phyloP scores from a whole-genome alignment of 2,329 filamentous ascomycete genomes.

The Botrytis fragariae region DNA sequence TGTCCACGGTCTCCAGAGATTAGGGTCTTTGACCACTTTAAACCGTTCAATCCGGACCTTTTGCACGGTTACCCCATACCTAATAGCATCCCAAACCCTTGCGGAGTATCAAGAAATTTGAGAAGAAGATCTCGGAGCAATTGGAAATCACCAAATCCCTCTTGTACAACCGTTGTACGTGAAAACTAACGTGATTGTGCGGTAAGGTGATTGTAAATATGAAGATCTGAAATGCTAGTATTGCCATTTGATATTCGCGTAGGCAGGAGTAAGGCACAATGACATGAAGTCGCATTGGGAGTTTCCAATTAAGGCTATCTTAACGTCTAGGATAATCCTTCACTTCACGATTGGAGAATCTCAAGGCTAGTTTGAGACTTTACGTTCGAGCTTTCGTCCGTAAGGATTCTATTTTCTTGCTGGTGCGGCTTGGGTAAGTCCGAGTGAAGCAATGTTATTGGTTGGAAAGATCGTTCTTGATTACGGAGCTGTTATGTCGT shows the following conservation, averaged over 20 bases:
- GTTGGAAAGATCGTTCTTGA: background rate
- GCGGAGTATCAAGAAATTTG: background rate
- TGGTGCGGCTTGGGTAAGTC: background rate
- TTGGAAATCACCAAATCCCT: background rate
- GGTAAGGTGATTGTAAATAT: background rate
- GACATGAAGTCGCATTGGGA: background rate
- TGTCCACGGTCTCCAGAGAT: background rate
- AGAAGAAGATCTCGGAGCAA: background rate
- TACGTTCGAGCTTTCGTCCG: background rate
- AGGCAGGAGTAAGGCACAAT: background rate
- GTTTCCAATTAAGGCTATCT: background rate
- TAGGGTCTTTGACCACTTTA: background rate
- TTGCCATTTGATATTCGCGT: background rate
- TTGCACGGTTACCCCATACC: background rate
- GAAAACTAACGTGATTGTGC: background rate
- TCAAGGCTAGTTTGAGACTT: background rate
- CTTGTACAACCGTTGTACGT: background rate
- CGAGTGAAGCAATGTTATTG: background rate
- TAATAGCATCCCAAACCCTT: background rate
- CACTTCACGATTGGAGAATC: background rate
- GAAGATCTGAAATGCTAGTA: background rate
- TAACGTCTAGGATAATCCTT: background rate
- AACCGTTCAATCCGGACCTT: background rate
- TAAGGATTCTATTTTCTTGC: background rate
- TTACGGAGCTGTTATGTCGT: background rate